These are phyloP conservation scores for Copromyces sp. DNA, from an alignment of 495 filamentous ascomycete species.

Conservation along the genomic window DNA sequence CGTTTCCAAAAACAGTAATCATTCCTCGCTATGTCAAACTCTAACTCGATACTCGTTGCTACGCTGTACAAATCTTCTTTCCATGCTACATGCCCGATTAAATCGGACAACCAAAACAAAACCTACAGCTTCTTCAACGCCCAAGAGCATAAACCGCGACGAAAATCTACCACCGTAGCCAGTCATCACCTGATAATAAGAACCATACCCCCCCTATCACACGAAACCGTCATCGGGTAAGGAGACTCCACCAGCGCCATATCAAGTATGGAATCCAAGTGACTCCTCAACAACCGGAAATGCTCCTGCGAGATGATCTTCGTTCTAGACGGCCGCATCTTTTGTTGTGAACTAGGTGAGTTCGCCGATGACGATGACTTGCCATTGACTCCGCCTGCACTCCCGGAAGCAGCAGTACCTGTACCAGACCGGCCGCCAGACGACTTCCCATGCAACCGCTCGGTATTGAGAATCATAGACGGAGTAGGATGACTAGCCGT, in stretches of 20 bases:
- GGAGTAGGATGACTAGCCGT: slow-evolving; percentile 57
- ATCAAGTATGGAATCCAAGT: slow-evolving; percentile 83
- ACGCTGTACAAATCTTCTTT: neutral
- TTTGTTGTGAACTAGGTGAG: slow-evolving; percentile 17
- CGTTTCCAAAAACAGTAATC: neutral
- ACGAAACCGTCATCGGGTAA: slow-evolving; percentile 86
- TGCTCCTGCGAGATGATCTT: slow-evolving; percentile 87
- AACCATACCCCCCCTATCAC: slow-evolving; percentile 82
- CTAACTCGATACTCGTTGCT: neutral
- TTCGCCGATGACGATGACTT: slow-evolving; percentile 4
- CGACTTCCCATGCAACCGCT: slow-evolving; percentile 47
- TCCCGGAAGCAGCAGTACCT: slow-evolving; percentile 27
- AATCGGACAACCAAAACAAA: neutral
- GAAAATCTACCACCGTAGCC: neutral
- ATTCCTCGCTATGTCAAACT: neutral
- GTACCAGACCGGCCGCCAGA: slow-evolving; percentile 24
- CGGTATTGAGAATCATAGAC: slow-evolving; percentile 60
- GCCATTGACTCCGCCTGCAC: slow-evolving; percentile 22
- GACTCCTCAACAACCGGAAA: slow-evolving; percentile 72
- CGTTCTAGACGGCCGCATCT: slow-evolving; percentile 50
- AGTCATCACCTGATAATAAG: slow-evolving; percentile 59
- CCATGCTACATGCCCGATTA: neutral
- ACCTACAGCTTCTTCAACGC: neutral
- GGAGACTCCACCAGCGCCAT: slow-evolving; percentile 79
- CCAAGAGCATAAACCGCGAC: neutral